A percentile compares a stretch with the other conserved stretches of the same genome.
These are phyloP conservation scores for Acer saccharum DNA, from an alignment of 345 rosid species.

Conservation along the genomic window DNA sequence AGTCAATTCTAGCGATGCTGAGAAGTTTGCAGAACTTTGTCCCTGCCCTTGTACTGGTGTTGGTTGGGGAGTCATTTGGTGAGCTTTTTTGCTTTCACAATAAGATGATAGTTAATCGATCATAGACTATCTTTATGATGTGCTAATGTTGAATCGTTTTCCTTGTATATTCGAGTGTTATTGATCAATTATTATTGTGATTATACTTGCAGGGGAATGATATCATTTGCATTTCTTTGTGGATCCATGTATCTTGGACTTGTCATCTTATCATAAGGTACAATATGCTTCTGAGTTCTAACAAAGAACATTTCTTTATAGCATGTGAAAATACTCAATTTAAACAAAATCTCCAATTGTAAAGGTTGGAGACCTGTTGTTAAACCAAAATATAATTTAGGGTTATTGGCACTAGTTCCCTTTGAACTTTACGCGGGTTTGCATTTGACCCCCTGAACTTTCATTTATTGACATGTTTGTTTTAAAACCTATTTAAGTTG, in stretches of 20 bases:
- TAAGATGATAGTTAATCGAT: background rate
- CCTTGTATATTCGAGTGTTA: background rate
- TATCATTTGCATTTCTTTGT: conserved; percentile 76
- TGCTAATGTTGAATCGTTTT: background rate
- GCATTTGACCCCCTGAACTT: too few species aligned
- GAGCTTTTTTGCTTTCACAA: conserved; percentile 26
- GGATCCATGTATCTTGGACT: conserved; percentile 85
- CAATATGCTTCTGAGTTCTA: conserved; percentile 13
- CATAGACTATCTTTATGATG: background rate
- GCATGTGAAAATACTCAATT: background rate
- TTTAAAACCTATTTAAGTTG: background rate
- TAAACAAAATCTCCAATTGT: background rate
- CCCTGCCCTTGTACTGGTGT: conserved; percentile 93
- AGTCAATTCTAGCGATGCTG: conserved; percentile 90
- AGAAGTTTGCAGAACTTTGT: conserved; percentile 96
- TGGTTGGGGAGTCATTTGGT: conserved; percentile 98
- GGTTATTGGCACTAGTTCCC: too few species aligned
- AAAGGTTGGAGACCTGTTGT: background rate
- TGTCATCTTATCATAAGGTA: conserved; percentile 84
- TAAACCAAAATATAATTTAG: background rate
- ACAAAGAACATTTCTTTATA: background rate
- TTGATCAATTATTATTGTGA: background rate
- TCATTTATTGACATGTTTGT: too few species aligned
- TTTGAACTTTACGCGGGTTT: too few species aligned
- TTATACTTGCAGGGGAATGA: conserved; percentile 81